Conservation (phyloP, 1,284 basidiomycete species). For the Neotropicomus parvogracilis region DNA sequence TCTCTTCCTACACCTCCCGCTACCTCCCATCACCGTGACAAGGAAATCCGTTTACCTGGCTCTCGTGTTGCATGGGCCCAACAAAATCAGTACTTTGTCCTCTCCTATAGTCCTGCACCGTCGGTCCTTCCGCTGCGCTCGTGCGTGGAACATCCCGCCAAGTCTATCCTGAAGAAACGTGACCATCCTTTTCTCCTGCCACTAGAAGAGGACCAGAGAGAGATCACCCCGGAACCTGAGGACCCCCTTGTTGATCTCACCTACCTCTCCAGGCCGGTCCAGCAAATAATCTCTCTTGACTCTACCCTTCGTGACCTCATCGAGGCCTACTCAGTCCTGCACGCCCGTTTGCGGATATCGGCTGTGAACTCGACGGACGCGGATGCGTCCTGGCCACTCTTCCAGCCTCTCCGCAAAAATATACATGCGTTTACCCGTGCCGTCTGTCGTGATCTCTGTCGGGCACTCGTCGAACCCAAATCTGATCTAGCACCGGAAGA, state of each 20-base stretch:
- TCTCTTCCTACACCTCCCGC: conserved; percentile 65
- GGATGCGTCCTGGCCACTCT: conserved; percentile 64
- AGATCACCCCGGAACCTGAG: conserved; percentile 66
- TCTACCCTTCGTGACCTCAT: conserved; percentile 54
- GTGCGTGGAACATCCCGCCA: conserved; percentile 42
- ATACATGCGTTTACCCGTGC: conserved; percentile 47
- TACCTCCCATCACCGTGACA: conserved; percentile 56
- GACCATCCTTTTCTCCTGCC: conserved; percentile 36
- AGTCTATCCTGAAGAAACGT: conserved; percentile 64
- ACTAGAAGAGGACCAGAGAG: conserved; percentile 45
- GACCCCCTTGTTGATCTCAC: conserved; percentile 59
- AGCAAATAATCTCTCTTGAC: conserved; percentile 49
- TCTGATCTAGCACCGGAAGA: conserved; percentile 30
- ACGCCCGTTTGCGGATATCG: conserved; percentile 54
- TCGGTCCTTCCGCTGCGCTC: conserved; percentile 35
- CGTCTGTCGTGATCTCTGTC: conserved; percentile 59
- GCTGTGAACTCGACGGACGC: conserved; percentile 47
- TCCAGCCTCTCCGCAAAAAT: conserved; percentile 61
- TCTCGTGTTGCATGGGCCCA: conserved; percentile 59
- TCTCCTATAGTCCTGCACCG: conserved; percentile 38
- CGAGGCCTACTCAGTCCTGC: conserved; percentile 67
- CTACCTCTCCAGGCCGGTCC: conserved; percentile 61
- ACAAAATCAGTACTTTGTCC: conserved; percentile 50
- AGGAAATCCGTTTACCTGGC: conserved; percentile 42
- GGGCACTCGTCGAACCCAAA: conserved; percentile 57